A percentile compares a stretch with the other conserved stretches of the same genome.
These are phyloP conservation scores for Draba incana DNA, from an alignment of 345 rosid species.

Conservation along the genomic window DNA sequence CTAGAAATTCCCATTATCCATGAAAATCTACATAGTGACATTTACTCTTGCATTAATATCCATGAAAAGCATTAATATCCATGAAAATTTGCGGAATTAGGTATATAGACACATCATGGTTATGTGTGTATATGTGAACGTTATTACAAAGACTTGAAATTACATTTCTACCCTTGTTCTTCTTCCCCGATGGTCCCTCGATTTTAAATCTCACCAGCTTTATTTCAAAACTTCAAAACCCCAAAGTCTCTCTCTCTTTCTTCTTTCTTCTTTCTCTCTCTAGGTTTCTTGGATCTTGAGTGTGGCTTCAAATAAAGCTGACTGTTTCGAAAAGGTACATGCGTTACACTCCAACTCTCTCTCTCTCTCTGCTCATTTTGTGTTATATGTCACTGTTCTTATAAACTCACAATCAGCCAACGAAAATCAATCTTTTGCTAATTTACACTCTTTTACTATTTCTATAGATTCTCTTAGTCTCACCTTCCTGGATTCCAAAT, in stretches of 20 bases:
- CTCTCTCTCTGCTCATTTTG: constrained; percentile 28
- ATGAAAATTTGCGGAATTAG: too few relatives aligned
- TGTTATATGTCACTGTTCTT: constrained; percentile 29
- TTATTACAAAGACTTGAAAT: background rate
- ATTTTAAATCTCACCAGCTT: constrained; percentile 34
- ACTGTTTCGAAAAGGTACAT: constrained; percentile 35
- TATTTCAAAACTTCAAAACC: constrained; percentile 44
- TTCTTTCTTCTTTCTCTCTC: constrained; percentile 9
- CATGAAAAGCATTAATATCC: too few relatives aligned
- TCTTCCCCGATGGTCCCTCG: constrained; percentile 30
- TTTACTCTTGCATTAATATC: background rate
- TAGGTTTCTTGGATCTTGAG: constrained; percentile 36
- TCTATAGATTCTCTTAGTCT: background rate
- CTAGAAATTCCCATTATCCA: too few relatives aligned
- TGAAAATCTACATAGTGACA: background rate
- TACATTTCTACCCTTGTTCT: constrained; percentile 15
- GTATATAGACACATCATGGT: background rate
- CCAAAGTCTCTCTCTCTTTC: constrained; percentile 10
- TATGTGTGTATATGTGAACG: constrained; percentile 25
- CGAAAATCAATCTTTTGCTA: background rate
- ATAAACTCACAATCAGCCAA: constrained; percentile 31
- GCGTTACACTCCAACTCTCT: constrained; percentile 26
- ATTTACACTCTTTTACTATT: constrained; percentile 30
- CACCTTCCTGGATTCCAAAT: constrained; percentile 14
- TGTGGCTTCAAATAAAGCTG: constrained; percentile 40